Percentiles rank a stretch among this genome's conserved stretches.
phyloP scores from a whole-genome alignment of 108 stramenopile genomes.

The Pseudonitzschia multistriata region DNA sequence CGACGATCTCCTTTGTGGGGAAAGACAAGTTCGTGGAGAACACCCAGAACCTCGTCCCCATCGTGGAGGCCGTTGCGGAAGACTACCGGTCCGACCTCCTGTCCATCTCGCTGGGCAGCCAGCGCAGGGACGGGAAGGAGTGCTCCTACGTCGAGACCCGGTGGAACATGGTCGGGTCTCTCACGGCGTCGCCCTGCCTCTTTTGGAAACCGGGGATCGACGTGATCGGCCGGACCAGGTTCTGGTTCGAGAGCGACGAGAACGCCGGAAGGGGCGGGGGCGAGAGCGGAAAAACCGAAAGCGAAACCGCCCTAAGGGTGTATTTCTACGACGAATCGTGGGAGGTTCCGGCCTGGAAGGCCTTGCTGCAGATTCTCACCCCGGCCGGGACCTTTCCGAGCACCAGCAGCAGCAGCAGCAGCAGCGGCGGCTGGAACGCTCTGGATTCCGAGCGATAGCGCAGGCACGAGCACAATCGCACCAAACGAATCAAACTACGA shows the following conservation, averaged over 20 bases:
- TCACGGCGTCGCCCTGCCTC: constrained; percentile 41
- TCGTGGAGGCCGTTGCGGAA: constrained; percentile 53
- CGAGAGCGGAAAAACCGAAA: too few relatives aligned
- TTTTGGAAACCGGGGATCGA: constrained; percentile 80
- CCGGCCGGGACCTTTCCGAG: constrained; percentile 57
- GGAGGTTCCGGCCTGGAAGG: constrained; percentile 72
- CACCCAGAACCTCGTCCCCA: constrained; percentile 64
- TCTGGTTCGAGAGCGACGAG: constrained; percentile 52
- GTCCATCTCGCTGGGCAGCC: constrained; percentile 35
- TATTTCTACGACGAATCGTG: constrained; percentile 79
- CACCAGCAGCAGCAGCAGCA: too few relatives aligned
- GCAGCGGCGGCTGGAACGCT: too few relatives aligned
- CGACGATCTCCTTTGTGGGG: constrained; percentile 72
- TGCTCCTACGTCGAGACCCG: constrained; percentile 61
- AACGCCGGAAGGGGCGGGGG: constrained; percentile 4
- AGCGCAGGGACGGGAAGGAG: not conserved
- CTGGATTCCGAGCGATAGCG: too few relatives aligned
- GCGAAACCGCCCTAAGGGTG: constrained; percentile 27
- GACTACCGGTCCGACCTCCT: constrained; percentile 54
- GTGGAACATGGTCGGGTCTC: constrained; percentile 84
- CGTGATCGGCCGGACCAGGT: constrained; percentile 77
- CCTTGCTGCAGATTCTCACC: constrained; percentile 68
- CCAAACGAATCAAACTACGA: too few relatives aligned
- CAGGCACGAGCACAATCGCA: too few relatives aligned
- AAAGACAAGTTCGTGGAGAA: constrained; percentile 60